A percentile compares a stretch with the other conserved stretches of the same genome.
Evolutionary conservation across 2,329 filamentous ascomycete species (phyloP).

Genomic region (Cladosporium sp.): DNA sequence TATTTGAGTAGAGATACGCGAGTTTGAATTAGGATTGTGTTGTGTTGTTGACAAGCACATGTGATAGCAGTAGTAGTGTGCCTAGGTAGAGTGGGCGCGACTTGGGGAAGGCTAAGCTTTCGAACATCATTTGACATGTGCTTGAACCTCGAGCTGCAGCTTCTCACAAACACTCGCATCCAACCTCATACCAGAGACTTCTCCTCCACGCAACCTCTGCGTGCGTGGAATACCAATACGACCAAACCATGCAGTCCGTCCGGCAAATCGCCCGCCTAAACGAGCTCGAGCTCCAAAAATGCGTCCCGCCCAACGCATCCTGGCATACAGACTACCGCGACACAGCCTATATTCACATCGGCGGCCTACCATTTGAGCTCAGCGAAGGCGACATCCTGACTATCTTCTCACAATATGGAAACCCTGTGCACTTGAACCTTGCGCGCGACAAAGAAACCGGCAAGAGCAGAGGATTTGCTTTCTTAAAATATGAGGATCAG

Average conservation of each 20-base stretch:
- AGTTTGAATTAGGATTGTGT: too few species aligned
- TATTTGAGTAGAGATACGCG: not conserved
- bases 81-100: not conserved
- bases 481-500: conserved; percentile 98
- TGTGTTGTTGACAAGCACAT: not conserved
- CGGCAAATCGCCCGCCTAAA: conserved; percentile 91
- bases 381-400: conserved; percentile 94
- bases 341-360: conserved; percentile 95
- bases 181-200: not conserved
- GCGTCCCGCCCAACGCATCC: conserved; percentile 80
- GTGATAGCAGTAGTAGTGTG: not conserved
- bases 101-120: not conserved
- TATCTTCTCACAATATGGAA: conserved; percentile 96
- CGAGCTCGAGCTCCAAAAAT: conserved; percentile 88
- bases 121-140: not conserved
- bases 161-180: not conserved
- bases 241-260: conserved; percentile 80
- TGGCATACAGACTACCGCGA: conserved; percentile 98
- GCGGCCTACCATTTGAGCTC: conserved; percentile 87
- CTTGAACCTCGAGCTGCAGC: not conserved
- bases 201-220: not conserved
- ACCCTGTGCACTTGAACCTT: conserved; percentile 90
- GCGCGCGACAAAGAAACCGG: conserved; percentile 94
- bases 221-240: not conserved
- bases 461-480: conserved; percentile 91